Evolutionary conservation across 2,329 filamentous ascomycete genomes (phyloP).

Genomic region (Chaetomiaceae sp.): DNA sequence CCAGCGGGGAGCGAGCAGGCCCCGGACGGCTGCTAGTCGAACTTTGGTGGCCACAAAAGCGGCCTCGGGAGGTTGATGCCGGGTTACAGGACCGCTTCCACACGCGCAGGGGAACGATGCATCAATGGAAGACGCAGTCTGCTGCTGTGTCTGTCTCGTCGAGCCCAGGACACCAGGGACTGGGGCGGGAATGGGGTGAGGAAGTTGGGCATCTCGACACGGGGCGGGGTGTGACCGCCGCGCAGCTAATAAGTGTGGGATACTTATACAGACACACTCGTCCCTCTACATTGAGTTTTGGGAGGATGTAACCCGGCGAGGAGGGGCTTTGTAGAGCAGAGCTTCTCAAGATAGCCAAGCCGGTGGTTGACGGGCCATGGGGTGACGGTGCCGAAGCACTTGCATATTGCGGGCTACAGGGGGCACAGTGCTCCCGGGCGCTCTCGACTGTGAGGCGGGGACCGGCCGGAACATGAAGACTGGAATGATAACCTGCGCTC

Average conservation of each 20-base stretch:
- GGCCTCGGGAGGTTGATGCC: conserved; percentile 18
- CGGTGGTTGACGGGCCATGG: conserved; percentile 9
- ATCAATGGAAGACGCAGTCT: neutral
- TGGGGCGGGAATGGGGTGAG: neutral
- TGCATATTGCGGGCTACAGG: conserved; percentile 11
- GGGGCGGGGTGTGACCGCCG: neutral
- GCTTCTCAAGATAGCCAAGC: conserved; percentile 14
- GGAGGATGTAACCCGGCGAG: neutral
- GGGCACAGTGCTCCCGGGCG: neutral
- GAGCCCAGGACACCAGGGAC: neutral
- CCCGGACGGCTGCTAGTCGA: conserved; percentile 23
- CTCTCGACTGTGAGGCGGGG: neutral
- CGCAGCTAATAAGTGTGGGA: too few relatives aligned
- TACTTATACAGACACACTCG: too few relatives aligned
- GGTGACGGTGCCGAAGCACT: conserved; percentile 15
- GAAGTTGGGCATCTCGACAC: neutral
- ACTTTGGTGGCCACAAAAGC: conserved; percentile 20
- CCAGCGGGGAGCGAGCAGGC: conserved; percentile 33
- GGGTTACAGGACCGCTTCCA: conserved; percentile 11
- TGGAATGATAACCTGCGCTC: too few relatives aligned
- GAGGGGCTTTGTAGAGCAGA: conserved; percentile 10
- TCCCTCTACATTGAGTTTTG: neutral
- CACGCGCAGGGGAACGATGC: neutral
- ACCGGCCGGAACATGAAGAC: neutral
- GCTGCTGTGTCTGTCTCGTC: conserved; percentile 10